Evolutionary conservation across 768 basidiomycete genomes (phyloP).

Genomic region (Pisolithus orientalis): DNA sequence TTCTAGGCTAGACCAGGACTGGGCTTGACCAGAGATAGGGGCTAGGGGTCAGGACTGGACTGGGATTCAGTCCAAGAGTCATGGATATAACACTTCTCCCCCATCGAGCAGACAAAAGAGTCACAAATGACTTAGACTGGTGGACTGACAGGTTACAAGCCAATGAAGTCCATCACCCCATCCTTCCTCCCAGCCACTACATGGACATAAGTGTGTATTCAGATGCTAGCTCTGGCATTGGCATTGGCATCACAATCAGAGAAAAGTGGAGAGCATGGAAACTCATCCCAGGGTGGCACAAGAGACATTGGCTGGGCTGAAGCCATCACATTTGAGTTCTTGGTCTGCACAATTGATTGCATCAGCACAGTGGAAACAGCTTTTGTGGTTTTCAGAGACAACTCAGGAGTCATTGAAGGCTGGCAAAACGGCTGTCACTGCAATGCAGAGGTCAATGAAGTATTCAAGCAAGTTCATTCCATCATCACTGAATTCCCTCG

Average conservation of each 20-base stretch:
- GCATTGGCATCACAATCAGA: constrained; percentile 5
- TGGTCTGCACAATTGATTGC: background rate
- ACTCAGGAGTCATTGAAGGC: constrained; percentile 8
- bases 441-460: constrained; percentile 6
- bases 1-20: too few species aligned
- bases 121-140: too few species aligned
- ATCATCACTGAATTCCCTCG: background rate
- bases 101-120: too few species aligned
- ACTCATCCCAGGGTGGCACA: constrained; percentile 9
- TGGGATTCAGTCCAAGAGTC: too few species aligned
- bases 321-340: constrained; percentile 12
- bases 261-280: constrained; percentile 7
- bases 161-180: background rate
- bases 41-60: too few species aligned
- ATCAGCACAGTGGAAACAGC: background rate
- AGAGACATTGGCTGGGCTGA: constrained; percentile 15
- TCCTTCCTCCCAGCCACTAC: constrained; percentile 3
- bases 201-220: background rate
- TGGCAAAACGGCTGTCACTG: constrained; percentile 5
- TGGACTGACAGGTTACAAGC: too few species aligned
- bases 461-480: constrained; percentile 6
- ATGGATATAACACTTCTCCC: too few species aligned
- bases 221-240: constrained; percentile 8
- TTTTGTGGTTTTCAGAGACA: constrained; percentile 9
- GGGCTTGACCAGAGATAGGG: too few species aligned